phyloP scores from a whole-genome alignment of 2,329 filamentous ascomycete species.

The Xylaria sp. region DNA sequence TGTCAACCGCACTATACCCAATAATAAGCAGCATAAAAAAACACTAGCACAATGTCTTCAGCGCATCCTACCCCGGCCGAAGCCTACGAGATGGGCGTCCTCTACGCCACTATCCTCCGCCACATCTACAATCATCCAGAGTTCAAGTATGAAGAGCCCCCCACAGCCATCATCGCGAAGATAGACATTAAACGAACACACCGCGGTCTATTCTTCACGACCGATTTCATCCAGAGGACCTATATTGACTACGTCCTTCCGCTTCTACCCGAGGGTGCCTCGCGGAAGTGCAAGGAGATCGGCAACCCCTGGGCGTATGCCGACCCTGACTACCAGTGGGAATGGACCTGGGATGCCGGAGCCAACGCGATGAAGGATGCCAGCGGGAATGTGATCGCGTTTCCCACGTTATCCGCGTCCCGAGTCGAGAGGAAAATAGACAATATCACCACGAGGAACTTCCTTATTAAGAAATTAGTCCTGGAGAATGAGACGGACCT shows the following conservation, averaged over 20 bases:
- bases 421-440: constrained; percentile 28
- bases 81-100: constrained; percentile 42
- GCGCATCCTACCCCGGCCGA: constrained; percentile 24
- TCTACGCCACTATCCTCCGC: constrained; percentile 45
- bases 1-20: too few species aligned
- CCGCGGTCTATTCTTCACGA: constrained; percentile 41
- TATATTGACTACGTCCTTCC: constrained; percentile 47
- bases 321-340: constrained; percentile 45
- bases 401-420: constrained; percentile 39
- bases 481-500: constrained; percentile 46
- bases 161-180: constrained; percentile 41
- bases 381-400: constrained; percentile 39
- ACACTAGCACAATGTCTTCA: not conserved
- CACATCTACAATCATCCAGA: constrained; percentile 44
- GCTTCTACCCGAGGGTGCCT: constrained; percentile 46
- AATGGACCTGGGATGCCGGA: constrained; percentile 48
- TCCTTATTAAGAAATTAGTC: constrained; percentile 47
- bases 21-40: too few species aligned
- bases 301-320: constrained; percentile 49
- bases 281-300: constrained; percentile 47
- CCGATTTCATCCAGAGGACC: constrained; percentile 49
- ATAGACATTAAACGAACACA: constrained; percentile 41
- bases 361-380: constrained; percentile 38
- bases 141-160: constrained; percentile 38
- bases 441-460: constrained; percentile 40